Conservation (phyloP, 352 stramenopile genomes). For the Phytophthora crassamura region DNA sequence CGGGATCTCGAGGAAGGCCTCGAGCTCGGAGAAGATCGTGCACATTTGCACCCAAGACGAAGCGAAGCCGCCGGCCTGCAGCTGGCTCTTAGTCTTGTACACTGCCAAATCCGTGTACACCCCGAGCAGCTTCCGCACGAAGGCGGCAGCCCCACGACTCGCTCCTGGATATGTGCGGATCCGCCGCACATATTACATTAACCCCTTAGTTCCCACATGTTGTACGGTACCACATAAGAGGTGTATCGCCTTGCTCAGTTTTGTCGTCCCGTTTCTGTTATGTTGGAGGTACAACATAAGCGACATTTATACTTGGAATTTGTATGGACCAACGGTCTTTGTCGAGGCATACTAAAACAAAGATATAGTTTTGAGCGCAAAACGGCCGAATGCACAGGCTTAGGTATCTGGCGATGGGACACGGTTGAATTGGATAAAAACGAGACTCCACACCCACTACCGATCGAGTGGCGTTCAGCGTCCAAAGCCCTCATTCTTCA, state of each 20-base stretch:
- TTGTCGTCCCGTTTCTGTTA: not conserved
- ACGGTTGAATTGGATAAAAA: not conserved
- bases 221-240: slow-evolving; percentile 11
- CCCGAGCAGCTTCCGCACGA: slow-evolving; percentile 54
- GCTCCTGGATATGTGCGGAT: slow-evolving; percentile 46
- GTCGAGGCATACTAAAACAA: not conserved
- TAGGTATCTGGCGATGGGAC: not conserved
- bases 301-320: slow-evolving; percentile 1
- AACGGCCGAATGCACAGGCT: slow-evolving; percentile 7
- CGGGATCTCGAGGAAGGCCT: slow-evolving; percentile 58
- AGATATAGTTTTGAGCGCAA: slow-evolving; percentile 1
- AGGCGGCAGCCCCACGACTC: slow-evolving; percentile 45
- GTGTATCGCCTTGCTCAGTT: slow-evolving; percentile 1
- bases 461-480: slow-evolving; percentile 1
- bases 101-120: slow-evolving; percentile 61
- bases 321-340: not conserved
- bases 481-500: slow-evolving; percentile 11
- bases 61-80: slow-evolving; percentile 26
- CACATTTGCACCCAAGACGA: slow-evolving; percentile 29
- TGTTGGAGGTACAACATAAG: slow-evolving; percentile 5
- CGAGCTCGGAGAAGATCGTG: slow-evolving; percentile 44
- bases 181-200: no score
- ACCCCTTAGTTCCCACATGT: slow-evolving; percentile 16
- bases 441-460: not conserved
- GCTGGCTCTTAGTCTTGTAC: slow-evolving; percentile 43